Evolutionary conservation across 306 rosid species (phyloP), one percentile per base, ranked within the genome.

Genomic region (Geum urbanum): DNA sequence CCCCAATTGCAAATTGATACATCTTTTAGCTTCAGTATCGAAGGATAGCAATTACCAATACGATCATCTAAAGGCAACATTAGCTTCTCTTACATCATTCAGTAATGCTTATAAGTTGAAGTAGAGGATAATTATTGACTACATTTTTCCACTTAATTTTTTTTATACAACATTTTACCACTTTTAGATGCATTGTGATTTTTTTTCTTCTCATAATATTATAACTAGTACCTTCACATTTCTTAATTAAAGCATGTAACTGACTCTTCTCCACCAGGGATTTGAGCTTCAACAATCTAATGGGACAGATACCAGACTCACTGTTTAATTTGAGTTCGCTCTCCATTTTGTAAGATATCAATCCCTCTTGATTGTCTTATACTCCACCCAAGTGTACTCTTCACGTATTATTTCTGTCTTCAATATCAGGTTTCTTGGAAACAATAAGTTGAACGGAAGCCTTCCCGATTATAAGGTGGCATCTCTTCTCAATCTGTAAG

Each of bases 241-340:
- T 45, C 35, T 4, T 5, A 22, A 6, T 67, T 22, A 13, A 69
- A 22, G 20, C 32, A 9, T 59, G 4, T 13, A 46, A 64, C 56
- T 58, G 18, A 74, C 9, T 35, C 48, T 48, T 73, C n/a, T 24
- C 40, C 59, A 83, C 51, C 78, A 92, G 98, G 87, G 98, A 90
- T 78, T 78, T 92, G 74, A 92, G 98, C 87, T 92, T 92, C 92
- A 92, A 92, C 78, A 83, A 79, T 69, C 64, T 92, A 67, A 77
- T 72, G 4, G 92, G 96, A 65, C 84, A 70, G 71, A 77, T 88
- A 79, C 85, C 86, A 3, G 73, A 18, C 69, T 83, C 88, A 43
- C 82, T 92, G 74, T 89, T 90, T 87, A 85, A 78, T 73, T 60
- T 87, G 91, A 89, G 76, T 54, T 77, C 52, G 2, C 91, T 92